These are phyloP conservation scores for Allomyces macrogynus DNA, from an alignment of 192 early-diverging fungal genomes.

Conservation along the genomic window DNA sequence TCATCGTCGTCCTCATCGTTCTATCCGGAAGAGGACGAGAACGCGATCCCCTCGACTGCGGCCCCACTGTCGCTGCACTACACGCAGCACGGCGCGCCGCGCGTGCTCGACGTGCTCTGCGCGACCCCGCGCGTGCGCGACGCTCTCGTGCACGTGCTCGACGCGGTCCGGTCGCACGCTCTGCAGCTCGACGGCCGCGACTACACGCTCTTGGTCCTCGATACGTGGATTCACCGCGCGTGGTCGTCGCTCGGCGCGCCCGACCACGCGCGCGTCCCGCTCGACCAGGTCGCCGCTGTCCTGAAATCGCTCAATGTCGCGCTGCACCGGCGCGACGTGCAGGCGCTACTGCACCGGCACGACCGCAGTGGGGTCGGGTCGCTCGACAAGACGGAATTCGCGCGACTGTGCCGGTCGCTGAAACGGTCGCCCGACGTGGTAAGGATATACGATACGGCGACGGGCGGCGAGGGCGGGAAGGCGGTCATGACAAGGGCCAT, in stretches of 20 bases:
- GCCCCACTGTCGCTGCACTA: neutral
- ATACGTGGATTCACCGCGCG: neutral
- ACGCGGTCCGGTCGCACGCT: neutral
- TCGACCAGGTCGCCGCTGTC: neutral
- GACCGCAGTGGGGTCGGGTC: too few relatives aligned
- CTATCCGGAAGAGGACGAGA: too few relatives aligned
- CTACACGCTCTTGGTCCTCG: neutral
- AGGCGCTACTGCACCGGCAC: too few relatives aligned
- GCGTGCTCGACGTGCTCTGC: neutral
- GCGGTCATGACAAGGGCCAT: too few relatives aligned
- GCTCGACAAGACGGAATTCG: too few relatives aligned
- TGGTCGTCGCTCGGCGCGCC: neutral
- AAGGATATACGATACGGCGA: too few relatives aligned
- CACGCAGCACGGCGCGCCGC: neutral
- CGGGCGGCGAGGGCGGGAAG: too few relatives aligned
- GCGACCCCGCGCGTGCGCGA: neutral
- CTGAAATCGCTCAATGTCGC: neutral
- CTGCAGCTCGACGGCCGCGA: neutral
- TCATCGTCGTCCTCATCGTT: too few relatives aligned
- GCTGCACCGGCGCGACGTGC: too few relatives aligned
- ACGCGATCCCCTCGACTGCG: too few relatives aligned
- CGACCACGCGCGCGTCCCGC: neutral
- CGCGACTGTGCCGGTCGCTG: too few relatives aligned
- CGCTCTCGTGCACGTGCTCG: neutral
- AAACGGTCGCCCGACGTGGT: too few relatives aligned